These are phyloP conservation scores for Candida tammaniensis DNA, from an alignment of 805 yeast genomes.

Conservation along the genomic window DNA sequence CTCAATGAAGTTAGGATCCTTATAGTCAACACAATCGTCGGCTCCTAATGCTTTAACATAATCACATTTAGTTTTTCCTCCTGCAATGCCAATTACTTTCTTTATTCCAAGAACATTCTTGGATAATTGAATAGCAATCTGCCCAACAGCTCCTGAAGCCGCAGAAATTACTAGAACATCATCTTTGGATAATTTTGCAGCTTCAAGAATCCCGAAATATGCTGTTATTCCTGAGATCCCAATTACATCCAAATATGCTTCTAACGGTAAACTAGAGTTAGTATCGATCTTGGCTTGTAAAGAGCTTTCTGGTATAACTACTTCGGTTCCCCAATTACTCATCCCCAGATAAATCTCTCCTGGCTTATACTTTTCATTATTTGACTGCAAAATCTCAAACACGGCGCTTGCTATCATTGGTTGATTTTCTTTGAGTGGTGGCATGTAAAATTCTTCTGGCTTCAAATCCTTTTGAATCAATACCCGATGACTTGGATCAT, in stretches of 20 bases:
- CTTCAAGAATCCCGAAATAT: conserved; percentile 32
- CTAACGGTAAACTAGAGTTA: conserved; percentile 16
- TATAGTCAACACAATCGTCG: conserved; percentile 54
- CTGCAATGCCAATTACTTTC: conserved; percentile 31
- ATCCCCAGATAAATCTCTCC: conserved; percentile 26
- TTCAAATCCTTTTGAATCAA: conserved; percentile 31
- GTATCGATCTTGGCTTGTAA: conserved; percentile 18
- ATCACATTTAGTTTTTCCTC: conserved; percentile 46
- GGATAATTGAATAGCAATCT: conserved; percentile 30
- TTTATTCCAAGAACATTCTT: conserved; percentile 24
- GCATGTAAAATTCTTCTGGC: conserved; percentile 19
- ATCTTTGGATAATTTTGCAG: conserved; percentile 21
- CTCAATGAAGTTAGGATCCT: conserved; percentile 25
- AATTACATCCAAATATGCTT: conserved; percentile 22
- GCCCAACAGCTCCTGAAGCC: conserved; percentile 33
- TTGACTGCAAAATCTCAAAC: conserved; percentile 24
- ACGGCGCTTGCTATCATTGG: conserved; percentile 21
- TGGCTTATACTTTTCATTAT: conserved; percentile 17
- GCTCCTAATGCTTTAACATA: conserved; percentile 55
- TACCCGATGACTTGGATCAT: conserved; percentile 35
- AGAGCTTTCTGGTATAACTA: conserved; percentile 14
- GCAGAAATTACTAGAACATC: conserved; percentile 27
- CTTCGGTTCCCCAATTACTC: conserved; percentile 24
- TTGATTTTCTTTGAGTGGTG: conserved; percentile 22
- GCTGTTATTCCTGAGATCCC: conserved; percentile 32